These are phyloP conservation scores for Marvania coccoides DNA, from an alignment of 139 green algal species.

Conservation along the genomic window DNA sequence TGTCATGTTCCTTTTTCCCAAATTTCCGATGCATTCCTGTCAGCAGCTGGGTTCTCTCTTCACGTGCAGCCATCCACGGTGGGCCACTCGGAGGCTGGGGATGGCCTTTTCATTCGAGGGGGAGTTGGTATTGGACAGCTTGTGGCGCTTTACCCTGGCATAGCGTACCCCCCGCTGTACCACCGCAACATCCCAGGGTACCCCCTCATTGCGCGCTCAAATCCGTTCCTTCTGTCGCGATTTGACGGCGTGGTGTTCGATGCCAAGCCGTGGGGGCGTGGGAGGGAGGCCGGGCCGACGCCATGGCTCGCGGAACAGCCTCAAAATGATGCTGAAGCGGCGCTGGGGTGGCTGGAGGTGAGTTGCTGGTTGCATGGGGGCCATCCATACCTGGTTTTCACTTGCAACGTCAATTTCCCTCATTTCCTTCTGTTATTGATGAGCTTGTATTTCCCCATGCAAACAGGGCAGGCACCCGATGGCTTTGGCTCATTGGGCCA, in stretches of 20 bases:
- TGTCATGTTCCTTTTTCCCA: too few species aligned
- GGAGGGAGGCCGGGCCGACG: background rate
- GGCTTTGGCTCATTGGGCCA: conserved; percentile 55
- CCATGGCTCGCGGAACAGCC: too few species aligned
- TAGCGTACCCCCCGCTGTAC: conserved; percentile 35
- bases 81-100: conserved; percentile 8
- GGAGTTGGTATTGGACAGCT: conserved; percentile 16
- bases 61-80: background rate
- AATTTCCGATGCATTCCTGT: background rate
- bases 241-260: conserved; percentile 62
- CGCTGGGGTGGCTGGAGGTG: conserved; percentile 1
- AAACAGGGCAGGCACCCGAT: conserved; percentile 49
- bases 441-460: too few species aligned
- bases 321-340: conserved; percentile 1
- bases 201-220: conserved; percentile 43
- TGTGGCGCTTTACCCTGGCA: conserved; percentile 58
- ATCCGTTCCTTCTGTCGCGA: conserved; percentile 44
- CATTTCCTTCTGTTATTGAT: too few species aligned
- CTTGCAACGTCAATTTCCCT: too few species aligned
- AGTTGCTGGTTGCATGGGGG: background rate
- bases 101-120: conserved; percentile 25
- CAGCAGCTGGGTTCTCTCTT: background rate
- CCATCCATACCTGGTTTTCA: background rate
- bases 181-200: conserved; percentile 52
- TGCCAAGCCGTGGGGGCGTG: conserved; percentile 41